Conservation (phyloP, 2,329 filamentous ascomycete genomes). For the Talaromyces sp. region DNA sequence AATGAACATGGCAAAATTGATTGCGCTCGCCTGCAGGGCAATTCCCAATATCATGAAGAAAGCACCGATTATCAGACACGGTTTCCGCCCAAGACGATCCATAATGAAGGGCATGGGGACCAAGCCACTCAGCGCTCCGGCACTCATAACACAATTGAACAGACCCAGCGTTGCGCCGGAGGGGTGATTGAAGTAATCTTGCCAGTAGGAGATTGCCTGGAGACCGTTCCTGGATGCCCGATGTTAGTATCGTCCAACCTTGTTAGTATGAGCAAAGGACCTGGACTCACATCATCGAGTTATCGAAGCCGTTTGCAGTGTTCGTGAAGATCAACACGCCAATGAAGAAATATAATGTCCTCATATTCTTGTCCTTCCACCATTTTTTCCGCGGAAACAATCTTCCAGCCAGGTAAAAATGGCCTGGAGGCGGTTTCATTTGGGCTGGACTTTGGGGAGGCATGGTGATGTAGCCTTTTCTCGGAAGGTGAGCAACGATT, state of each 20-base stretch:
- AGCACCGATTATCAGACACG: constrained; percentile 43
- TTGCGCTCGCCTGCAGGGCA: constrained; percentile 25
- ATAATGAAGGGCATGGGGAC: constrained; percentile 42
- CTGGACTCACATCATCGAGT: constrained; percentile 20
- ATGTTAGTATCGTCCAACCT: not conserved
- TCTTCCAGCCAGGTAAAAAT: constrained; percentile 24
- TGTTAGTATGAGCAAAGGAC: not conserved
- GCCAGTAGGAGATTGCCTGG: constrained; percentile 31
- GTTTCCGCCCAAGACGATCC: constrained; percentile 43
- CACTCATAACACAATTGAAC: constrained; percentile 40
- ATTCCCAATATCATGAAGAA: constrained; percentile 46
- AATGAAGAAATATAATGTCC: constrained; percentile 28
- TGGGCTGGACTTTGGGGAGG: not conserved
- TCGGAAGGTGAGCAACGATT: not conserved
- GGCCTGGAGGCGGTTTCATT: constrained; percentile 20
- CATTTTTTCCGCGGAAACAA: constrained; percentile 25
- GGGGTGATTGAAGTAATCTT: constrained; percentile 34
- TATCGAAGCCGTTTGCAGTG: constrained; percentile 35
- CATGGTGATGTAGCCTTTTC: not conserved
- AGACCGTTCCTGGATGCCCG: constrained; percentile 20
- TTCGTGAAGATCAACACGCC: constrained; percentile 27
- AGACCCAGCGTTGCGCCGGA: constrained; percentile 39
- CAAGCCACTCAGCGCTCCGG: constrained; percentile 41
- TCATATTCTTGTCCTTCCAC: constrained; percentile 27
- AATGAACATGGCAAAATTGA: constrained; percentile 26